Evolutionary conservation across 2,329 filamentous ascomycete genomes (phyloP).

Genomic region (Colletotrichum chlorophyti): DNA sequence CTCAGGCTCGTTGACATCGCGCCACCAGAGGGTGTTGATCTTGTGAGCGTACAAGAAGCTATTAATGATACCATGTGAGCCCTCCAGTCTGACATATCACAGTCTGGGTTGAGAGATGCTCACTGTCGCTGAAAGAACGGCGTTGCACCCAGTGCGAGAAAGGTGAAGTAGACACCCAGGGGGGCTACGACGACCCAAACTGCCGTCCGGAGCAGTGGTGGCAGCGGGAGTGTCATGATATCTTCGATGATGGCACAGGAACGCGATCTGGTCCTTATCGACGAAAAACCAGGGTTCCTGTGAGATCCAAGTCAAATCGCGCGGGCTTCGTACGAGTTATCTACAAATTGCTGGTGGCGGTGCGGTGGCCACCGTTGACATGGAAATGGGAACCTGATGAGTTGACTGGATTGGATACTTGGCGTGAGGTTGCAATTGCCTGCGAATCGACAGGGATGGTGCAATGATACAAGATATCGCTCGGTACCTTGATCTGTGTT

Average conservation of each 20-base stretch:
- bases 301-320: too few species aligned
- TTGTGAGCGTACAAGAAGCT: slow-evolving; percentile 87
- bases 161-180: slow-evolving; percentile 69
- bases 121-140: slow-evolving; percentile 83
- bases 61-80: too few species aligned
- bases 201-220: slow-evolving; percentile 44
- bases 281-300: too few species aligned
- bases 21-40: slow-evolving; percentile 74
- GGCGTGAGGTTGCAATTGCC: slow-evolving; percentile 26
- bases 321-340: slow-evolving; percentile 12
- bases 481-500: neutral
- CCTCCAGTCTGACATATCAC: neutral
- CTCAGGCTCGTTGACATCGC: slow-evolving; percentile 78
- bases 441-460: slow-evolving; percentile 22
- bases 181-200: slow-evolving; percentile 64
- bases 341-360: slow-evolving; percentile 16
- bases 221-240: slow-evolving; percentile 37
- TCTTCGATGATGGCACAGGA: too few species aligned
- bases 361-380: slow-evolving; percentile 5
- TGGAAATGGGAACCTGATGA: too few species aligned
- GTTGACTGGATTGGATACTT: slow-evolving; percentile 11
- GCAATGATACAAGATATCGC: slow-evolving; percentile 1
- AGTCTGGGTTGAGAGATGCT: slow-evolving; percentile 19
- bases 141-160: slow-evolving; percentile 70
- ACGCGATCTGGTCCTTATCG: too few species aligned